Base-by-base conservation (phyloP, 805 yeast species). In the Candida alai region DNA sequence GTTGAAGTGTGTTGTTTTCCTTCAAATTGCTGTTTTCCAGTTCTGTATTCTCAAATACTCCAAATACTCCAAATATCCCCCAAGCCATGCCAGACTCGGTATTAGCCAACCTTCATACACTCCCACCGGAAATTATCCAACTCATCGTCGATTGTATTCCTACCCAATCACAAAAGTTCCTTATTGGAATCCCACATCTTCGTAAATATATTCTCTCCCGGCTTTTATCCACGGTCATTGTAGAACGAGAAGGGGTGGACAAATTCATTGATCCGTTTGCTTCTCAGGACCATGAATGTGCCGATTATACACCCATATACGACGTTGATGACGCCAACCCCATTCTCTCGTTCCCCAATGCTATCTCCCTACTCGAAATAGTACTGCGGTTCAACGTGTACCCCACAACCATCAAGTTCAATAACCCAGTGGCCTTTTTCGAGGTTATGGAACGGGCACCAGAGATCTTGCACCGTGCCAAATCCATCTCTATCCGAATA, bases 61-160 rank as follows among this genome's bases (percentile, higher is more conserved):
- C n/a, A n/a, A n/a, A n/a, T n/a, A n/a, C n/a, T n/a, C n/a, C n/a
- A n/a, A n/a, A n/a, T n/a, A n/a, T 3, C 10, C 9, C 12, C 12
- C 13, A 5, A 9, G 12, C 12, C 13, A 29, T 29, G 32, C 15
- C 32, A 19, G 24, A 24, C 11, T 13, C 8, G n/a, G 12, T 31
- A 3, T 19, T 31, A 13, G 12, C 35, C 23, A 23, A 31, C 6
- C n/a, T 31, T 9, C 7, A 23, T 13, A 31, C 31, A 18, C 11
- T 31, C 5, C 35, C 35, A 4, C 35, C 11, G 14, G 35, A 31
- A 24, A 23, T 31, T 4, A 26, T 21, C 10, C 35, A 31, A 19
- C 12, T 2, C 6, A 31, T 31, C 4, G 11, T 31, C 9, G 32
- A 31, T 19, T 23, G 14, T 24, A 26, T 31, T 24, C 35, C 35